These are phyloP conservation scores for Colletotrichum lindemuthianum DNA, from an alignment of 2,329 filamentous ascomycete species.

Conservation along the genomic window DNA sequence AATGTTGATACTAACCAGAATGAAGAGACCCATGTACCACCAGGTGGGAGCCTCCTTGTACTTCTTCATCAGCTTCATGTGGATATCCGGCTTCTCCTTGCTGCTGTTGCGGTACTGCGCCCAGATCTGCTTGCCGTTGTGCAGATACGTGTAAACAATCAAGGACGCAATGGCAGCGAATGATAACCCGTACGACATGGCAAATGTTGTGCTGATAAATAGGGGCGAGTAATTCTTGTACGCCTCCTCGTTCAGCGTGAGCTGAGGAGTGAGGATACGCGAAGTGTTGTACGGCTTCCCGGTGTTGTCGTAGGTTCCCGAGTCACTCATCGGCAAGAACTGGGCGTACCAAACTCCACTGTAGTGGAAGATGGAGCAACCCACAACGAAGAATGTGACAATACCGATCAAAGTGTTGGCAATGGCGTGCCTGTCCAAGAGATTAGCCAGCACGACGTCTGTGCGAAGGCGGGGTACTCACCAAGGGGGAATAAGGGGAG, in stretches of 20 bases:
- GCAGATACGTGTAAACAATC: slow-evolving; percentile 73
- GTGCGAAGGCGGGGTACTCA: slow-evolving; percentile 43
- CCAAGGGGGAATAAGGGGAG: slow-evolving; percentile 76
- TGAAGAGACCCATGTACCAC: slow-evolving; percentile 71
- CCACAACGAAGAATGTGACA: slow-evolving; percentile 71
- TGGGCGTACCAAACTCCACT: slow-evolving; percentile 71
- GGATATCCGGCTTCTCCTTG: slow-evolving; percentile 69
- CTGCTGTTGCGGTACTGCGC: slow-evolving; percentile 68
- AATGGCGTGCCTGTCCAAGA: slow-evolving; percentile 69
- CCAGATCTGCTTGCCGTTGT: slow-evolving; percentile 75
- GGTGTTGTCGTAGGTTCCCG: slow-evolving; percentile 77
- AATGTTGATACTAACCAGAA: slow-evolving; percentile 52
- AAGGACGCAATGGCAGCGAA: slow-evolving; percentile 78
- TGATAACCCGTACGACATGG: slow-evolving; percentile 75
- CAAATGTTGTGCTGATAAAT: slow-evolving; percentile 78
- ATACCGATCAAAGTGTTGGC: slow-evolving; percentile 77
- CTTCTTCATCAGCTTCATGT: slow-evolving; percentile 72
- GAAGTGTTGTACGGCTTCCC: slow-evolving; percentile 71
- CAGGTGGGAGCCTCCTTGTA: slow-evolving; percentile 71
- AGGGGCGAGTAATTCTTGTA: slow-evolving; percentile 75
- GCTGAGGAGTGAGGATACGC: slow-evolving; percentile 69
- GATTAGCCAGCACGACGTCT: background rate
- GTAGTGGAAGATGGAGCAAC: slow-evolving; percentile 70
- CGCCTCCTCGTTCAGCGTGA: slow-evolving; percentile 69
- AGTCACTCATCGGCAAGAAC: slow-evolving; percentile 76